Base-by-base conservation (phyloP, 75 land plant genomes). In the Chamaecyparis obtusa region DNA sequence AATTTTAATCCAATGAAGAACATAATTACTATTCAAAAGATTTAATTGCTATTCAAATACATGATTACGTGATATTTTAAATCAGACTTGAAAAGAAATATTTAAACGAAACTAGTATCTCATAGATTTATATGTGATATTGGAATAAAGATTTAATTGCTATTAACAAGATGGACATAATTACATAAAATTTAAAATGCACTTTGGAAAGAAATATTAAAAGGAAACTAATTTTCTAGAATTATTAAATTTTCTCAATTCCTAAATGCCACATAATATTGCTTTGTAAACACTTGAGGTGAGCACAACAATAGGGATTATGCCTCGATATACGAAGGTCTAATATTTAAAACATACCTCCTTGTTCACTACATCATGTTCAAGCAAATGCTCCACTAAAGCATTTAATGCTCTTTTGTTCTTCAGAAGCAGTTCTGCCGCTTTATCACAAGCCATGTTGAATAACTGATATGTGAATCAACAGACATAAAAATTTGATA, bases 361-460 rank as follows among this genome's bases (percentile, higher is more conserved):
- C 77, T 92, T 92, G 0, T 93, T 87, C 48, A 96, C 84, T 36
- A 85, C 91, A 87, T 95, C 97, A 90, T 87, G 94, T 86, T 93
- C 89, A 51, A 98, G 91, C 74, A 98, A 77, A 57, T 95, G 93
- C 33, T 96, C 99, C 35, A 98, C 93, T 41, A 98, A 83, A 67
- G 91, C 90, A 51, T 92, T 93, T 83, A 98, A 92, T 27, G 94
- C 92, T 33, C 51, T 79, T 35, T 83, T 89, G 54, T 98, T 98
- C 82, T 89, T 92, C 87, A 75, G 89, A 67, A 98, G 90, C 92
- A 98, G 95, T 54, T 93, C 88, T 71, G 85, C 89, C 19, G 98
- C 98, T 86, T 88, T 95, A 64, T 93, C 91, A 89, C 90, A 94
- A 72, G 99, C 99, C 49, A 92, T 75, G 88, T 94, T 54, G 88